Conservation (phyloP, 192 early-diverging fungal species). For the Umbelopsis sp. region DNA sequence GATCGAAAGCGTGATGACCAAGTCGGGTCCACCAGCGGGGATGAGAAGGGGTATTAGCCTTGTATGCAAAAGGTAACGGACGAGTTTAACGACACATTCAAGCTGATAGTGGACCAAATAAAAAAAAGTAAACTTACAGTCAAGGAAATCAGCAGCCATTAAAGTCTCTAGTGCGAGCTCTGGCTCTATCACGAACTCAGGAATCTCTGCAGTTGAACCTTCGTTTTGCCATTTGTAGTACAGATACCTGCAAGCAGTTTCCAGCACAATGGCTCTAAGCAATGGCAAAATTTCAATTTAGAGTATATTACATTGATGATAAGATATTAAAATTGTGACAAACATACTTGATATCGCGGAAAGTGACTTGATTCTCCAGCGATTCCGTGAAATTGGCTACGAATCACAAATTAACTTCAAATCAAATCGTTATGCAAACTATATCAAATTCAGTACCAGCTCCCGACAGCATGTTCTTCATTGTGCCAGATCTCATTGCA, state of each 20-base stretch:
- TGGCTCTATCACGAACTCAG: conserved; percentile 89
- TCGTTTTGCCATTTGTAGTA: conserved; percentile 82
- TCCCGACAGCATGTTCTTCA: conserved; percentile 92
- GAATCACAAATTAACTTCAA: background rate
- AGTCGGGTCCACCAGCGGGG: too few species aligned
- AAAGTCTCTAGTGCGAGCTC: conserved; percentile 89
- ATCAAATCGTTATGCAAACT: background rate
- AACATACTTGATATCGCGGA: conserved; percentile 88
- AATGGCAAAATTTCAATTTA: background rate
- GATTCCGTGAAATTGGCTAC: conserved; percentile 91
- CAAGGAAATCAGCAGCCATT: conserved; percentile 96
- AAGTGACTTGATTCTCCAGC: conserved; percentile 80
- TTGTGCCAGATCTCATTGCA: conserved; percentile 90
- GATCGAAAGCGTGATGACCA: too few species aligned
- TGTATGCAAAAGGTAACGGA: too few species aligned
- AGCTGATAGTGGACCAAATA: too few species aligned
- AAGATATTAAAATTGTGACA: too few species aligned
- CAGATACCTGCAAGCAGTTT: conserved; percentile 93
- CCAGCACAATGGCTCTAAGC: conserved; percentile 81
- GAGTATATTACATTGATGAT: conserved; percentile 4
- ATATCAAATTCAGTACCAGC: conserved; percentile 55
- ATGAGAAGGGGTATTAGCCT: too few species aligned
- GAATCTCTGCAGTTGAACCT: conserved; percentile 71
- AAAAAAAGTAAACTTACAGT: conserved; percentile 58
- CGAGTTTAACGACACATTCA: too few species aligned